These are phyloP conservation scores for Rubus idaeus DNA, from an alignment of 306 rosid species.

Conservation along the genomic window DNA sequence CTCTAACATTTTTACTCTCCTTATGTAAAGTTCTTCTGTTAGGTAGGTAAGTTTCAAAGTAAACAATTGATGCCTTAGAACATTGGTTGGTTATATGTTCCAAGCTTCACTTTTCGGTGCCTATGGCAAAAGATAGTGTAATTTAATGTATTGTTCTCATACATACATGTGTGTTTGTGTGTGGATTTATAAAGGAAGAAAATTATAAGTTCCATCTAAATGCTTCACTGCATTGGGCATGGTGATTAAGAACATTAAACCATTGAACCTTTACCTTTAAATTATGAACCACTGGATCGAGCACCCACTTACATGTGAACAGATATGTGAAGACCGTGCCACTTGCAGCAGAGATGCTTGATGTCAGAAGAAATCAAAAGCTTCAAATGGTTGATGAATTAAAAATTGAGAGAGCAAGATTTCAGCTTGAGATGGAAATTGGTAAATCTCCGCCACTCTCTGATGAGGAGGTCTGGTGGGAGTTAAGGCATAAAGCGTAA, in stretches of 20 bases:
- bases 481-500: conserved; percentile 81
- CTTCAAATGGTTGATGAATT: conserved; percentile 74
- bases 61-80: neutral
- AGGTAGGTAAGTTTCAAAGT: neutral
- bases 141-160: neutral
- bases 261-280: neutral
- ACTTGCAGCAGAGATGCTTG: conserved; percentile 90
- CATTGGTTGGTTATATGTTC: neutral
- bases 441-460: conserved; percentile 96
- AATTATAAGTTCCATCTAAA: neutral
- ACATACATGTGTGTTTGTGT: neutral
- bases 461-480: conserved; percentile 89
- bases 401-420: conserved; percentile 62
- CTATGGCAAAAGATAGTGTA: neutral
- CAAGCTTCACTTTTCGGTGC: neutral
- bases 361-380: conserved; percentile 87
- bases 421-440: conserved; percentile 82
- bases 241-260: neutral
- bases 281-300: conserved; percentile 4
- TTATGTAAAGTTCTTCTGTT: neutral
- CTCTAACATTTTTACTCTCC: neutral
- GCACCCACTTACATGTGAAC: conserved; percentile 24
- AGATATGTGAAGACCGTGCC: conserved; percentile 97
- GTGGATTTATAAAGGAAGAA: too few species aligned
- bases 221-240: neutral